phyloP scores from a whole-genome alignment of 768 basidiomycete species.

The Boletus edulis region DNA sequence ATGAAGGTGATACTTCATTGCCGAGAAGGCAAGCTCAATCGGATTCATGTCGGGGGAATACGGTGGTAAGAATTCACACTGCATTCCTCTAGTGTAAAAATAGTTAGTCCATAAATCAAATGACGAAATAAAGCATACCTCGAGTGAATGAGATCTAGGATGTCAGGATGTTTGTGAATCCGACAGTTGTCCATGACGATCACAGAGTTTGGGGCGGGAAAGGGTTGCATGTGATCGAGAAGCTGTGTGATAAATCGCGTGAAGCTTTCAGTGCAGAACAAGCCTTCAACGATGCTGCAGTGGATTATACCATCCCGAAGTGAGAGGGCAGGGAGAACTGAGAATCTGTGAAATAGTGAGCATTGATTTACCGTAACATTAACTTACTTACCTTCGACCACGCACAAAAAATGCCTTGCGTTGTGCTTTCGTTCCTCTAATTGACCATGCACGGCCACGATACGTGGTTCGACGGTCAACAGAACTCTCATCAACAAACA shows the following conservation, averaged over 20 bases:
- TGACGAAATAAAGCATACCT: background rate
- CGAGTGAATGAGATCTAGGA: background rate
- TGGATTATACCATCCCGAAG: background rate
- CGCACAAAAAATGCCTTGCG: background rate
- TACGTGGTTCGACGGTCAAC: too few species aligned
- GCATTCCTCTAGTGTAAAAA: conserved; percentile 13
- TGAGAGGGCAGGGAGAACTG: background rate
- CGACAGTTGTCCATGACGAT: conserved; percentile 40
- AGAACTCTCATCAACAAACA: background rate
- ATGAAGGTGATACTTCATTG: conserved; percentile 15
- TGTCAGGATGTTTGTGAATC: conserved; percentile 27
- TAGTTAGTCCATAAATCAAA: background rate
- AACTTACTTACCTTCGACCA: background rate
- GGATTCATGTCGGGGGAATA: conserved; percentile 34
- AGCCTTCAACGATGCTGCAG: background rate
- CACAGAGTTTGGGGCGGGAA: conserved; percentile 33
- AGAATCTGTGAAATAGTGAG: too few species aligned
- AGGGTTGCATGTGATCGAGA: conserved; percentile 28
- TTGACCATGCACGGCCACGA: too few species aligned
- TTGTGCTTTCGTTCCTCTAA: too few species aligned
- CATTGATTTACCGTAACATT: too few species aligned
- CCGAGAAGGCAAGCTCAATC: conserved; percentile 30
- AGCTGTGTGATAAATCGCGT: background rate
- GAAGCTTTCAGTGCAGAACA: background rate
- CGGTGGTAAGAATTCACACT: conserved; percentile 26